These are phyloP conservation scores for Ochromonas danica DNA, from an alignment of 108 stramenopile species.

Conservation along the genomic window DNA sequence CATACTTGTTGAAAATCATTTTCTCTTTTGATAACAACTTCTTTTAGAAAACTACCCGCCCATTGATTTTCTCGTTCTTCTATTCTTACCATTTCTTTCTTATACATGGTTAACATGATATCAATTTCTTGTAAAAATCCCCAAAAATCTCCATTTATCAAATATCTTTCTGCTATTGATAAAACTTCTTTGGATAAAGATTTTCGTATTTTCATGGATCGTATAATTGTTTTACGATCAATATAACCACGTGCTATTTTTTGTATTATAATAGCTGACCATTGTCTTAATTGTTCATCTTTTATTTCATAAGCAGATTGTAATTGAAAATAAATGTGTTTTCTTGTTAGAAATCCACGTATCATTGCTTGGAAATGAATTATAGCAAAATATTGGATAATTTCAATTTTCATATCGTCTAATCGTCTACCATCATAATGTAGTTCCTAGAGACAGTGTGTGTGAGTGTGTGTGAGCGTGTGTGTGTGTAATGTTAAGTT, in stretches of 20 bases:
- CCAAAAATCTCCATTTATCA: conserved; percentile 31
- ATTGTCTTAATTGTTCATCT: conserved; percentile 6
- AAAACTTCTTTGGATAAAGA: conserved; percentile 17
- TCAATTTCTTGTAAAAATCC: conserved; percentile 29
- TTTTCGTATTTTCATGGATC: conserved; percentile 25
- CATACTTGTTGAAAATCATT: conserved; percentile 3
- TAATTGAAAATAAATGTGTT: neutral
- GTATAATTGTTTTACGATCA: conserved; percentile 4
- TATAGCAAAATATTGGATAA: neutral
- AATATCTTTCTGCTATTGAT: neutral
- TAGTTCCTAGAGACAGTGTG: too few species aligned
- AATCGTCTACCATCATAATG: too few species aligned
- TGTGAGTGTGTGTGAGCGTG: too few species aligned
- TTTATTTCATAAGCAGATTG: neutral
- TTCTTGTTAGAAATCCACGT: conserved; percentile 5
- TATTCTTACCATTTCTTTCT: neutral
- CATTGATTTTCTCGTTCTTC: conserved; percentile 26
- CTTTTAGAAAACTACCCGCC: conserved; percentile 1
- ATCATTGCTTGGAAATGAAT: neutral
- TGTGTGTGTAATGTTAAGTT: too few species aligned
- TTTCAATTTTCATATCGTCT: neutral
- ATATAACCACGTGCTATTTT: conserved; percentile 34
- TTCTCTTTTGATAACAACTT: conserved; percentile 8
- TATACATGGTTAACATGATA: neutral
- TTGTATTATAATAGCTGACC: conserved; percentile 18